A percentile compares a stretch with the other conserved stretches of the same genome.
phyloP scores from a whole-genome alignment of 495 filamentous ascomycete species.

The Recurvomyces mirabilis region DNA sequence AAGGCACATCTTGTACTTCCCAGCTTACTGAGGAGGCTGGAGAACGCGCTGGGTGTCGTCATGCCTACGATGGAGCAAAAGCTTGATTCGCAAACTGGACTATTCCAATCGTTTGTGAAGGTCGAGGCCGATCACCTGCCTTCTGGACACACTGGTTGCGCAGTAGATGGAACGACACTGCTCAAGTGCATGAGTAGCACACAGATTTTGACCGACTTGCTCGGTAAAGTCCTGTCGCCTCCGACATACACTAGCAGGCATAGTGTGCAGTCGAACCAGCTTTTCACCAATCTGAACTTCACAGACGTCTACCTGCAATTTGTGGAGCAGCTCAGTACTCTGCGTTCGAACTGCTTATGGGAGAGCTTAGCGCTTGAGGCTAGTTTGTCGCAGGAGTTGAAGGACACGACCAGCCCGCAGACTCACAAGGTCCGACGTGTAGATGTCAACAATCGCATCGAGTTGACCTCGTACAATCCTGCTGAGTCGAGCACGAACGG shows the following conservation, averaged over 20 bases:
- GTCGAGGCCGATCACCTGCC: constrained; percentile 6
- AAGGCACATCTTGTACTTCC: constrained; percentile 74
- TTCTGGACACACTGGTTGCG: neutral
- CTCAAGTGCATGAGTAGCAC: constrained; percentile 66
- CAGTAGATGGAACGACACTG: constrained; percentile 53
- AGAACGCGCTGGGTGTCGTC: constrained; percentile 55
- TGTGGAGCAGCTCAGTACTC: constrained; percentile 56
- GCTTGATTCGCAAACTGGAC: constrained; percentile 35
- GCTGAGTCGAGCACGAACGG: neutral
- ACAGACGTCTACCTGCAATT: constrained; percentile 65
- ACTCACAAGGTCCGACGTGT: constrained; percentile 9
- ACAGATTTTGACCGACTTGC: constrained; percentile 59
- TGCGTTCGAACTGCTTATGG: constrained; percentile 67
- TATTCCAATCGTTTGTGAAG: constrained; percentile 55
- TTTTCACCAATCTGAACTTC: constrained; percentile 62
- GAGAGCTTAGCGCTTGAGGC: constrained; percentile 70
- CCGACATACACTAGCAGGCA: constrained; percentile 10
- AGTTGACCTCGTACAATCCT: constrained; percentile 2
- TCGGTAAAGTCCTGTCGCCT: constrained; percentile 60
- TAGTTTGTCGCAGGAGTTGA: constrained; percentile 54
- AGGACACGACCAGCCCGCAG: constrained; percentile 41
- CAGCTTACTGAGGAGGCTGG: constrained; percentile 62
- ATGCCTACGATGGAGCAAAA: constrained; percentile 48
- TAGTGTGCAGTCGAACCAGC: constrained; percentile 36
- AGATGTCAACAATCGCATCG: constrained; percentile 8